These are phyloP conservation scores for Gymnopilus dilepis DNA, from an alignment of 768 basidiomycete species.

Conservation along the genomic window DNA sequence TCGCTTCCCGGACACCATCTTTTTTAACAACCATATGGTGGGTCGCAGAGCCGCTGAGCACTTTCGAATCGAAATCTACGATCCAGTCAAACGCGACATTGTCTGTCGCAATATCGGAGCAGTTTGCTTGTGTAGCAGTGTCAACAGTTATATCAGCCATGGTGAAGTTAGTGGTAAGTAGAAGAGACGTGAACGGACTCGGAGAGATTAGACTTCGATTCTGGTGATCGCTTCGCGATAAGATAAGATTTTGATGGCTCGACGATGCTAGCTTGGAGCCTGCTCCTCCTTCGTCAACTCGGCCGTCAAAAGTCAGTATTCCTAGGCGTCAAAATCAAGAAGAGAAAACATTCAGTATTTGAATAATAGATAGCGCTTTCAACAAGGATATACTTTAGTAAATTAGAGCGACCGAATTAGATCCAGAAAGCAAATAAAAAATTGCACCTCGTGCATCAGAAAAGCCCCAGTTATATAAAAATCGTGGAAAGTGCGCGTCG, in stretches of 20 bases:
- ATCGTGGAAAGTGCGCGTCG: neutral
- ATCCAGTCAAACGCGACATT: constrained; percentile 80
- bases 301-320: too few species aligned
- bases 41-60: constrained; percentile 66
- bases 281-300: too few species aligned
- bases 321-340: too few species aligned
- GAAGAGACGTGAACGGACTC: neutral
- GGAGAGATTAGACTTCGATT: neutral
- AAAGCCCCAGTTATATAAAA: neutral
- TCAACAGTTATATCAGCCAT: constrained; percentile 44
- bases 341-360: too few species aligned
- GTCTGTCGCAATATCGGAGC: constrained; percentile 64
- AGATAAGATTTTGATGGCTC: neutral
- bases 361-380: too few species aligned
- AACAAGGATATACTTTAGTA: too few species aligned
- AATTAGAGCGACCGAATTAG: neutral
- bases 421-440: neutral
- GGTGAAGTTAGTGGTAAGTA: neutral
- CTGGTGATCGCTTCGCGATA: neutral
- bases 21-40: constrained; percentile 64
- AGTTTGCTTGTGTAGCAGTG: constrained; percentile 84
- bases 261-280: too few species aligned
- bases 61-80: constrained; percentile 69
- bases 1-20: constrained; percentile 57
- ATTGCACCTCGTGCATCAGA: neutral